Conservation (phyloP, 495 filamentous ascomycete genomes). For the Podospora tetraspora region DNA sequence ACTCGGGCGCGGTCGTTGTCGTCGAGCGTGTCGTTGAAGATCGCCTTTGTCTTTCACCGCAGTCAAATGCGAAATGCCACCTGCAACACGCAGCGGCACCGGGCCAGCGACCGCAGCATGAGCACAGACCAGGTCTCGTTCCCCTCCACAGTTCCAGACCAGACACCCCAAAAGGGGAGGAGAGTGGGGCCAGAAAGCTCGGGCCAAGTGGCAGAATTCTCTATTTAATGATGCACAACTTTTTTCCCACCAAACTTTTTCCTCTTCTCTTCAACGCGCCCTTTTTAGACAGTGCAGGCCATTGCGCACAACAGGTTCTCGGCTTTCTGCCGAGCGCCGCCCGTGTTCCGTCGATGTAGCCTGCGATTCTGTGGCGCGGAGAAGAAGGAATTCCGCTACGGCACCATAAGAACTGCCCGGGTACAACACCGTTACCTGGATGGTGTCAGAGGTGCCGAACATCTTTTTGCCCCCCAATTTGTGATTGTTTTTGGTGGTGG, state of each 20-base stretch:
- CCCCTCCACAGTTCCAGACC: constrained; percentile 24
- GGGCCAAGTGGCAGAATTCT: constrained; percentile 5
- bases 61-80: constrained; percentile 9
- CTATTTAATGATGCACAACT: not conserved
- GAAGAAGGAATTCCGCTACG: constrained; percentile 56
- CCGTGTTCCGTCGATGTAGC: constrained; percentile 59
- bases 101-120: not conserved
- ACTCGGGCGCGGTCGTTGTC: not conserved
- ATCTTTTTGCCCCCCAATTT: constrained; percentile 33
- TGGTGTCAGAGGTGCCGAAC: constrained; percentile 88
- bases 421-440: constrained; percentile 60
- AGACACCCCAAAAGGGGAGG: constrained; percentile 9
- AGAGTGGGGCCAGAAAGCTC: constrained; percentile 1
- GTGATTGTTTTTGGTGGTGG: not conserved
- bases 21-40: not conserved
- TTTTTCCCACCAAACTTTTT: not conserved
- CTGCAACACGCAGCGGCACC: not conserved
- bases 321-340: constrained; percentile 65
- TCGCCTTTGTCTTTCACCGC: not conserved
- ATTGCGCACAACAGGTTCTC: constrained; percentile 53
- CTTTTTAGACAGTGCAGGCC: constrained; percentile 83
- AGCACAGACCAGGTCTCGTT: constrained; percentile 11
- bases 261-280: constrained; percentile 60
- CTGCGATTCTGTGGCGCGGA: constrained; percentile 81
- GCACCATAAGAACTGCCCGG: constrained; percentile 87